These are phyloP conservation scores for Delitschia confertaspora DNA, from an alignment of 495 filamentous ascomycete genomes.

Conservation along the genomic window DNA sequence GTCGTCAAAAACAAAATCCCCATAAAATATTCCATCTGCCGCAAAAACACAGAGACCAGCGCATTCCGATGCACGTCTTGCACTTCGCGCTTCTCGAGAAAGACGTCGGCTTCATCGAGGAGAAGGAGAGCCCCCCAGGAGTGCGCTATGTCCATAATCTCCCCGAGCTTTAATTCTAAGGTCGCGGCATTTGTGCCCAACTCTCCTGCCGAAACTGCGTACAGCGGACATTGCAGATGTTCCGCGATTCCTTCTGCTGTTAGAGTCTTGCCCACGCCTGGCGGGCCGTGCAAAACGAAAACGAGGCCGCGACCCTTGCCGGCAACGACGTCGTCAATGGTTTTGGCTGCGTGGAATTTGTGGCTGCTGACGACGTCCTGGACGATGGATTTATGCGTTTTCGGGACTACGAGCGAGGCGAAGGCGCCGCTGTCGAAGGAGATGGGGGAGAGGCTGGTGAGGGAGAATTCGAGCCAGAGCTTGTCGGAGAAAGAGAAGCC, in stretches of 20 bases:
- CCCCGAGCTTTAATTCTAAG: constrained; percentile 70
- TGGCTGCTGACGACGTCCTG: constrained; percentile 72
- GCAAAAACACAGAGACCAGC: constrained; percentile 39
- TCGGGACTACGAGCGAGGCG: constrained; percentile 63
- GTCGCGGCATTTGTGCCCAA: constrained; percentile 70
- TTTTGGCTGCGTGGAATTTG: constrained; percentile 70
- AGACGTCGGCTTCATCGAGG: constrained; percentile 42
- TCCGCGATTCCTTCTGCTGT: constrained; percentile 84
- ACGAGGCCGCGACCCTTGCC: constrained; percentile 72
- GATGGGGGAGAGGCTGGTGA: constrained; percentile 75
- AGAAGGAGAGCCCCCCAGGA: constrained; percentile 64
- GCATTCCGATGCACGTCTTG: constrained; percentile 41
- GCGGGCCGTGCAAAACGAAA: constrained; percentile 69
- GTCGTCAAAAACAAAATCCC: constrained; percentile 75
- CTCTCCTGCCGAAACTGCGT: constrained; percentile 77
- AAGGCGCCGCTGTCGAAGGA: constrained; percentile 78
- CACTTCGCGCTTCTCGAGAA: constrained; percentile 38
- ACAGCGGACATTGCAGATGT: constrained; percentile 70
- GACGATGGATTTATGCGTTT: constrained; percentile 71
- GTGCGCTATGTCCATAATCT: constrained; percentile 80
- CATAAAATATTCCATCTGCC: constrained; percentile 60
- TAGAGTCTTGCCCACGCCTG: constrained; percentile 81
- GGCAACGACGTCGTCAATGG: constrained; percentile 75
- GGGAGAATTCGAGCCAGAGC: constrained; percentile 82
- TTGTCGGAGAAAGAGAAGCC: constrained; percentile 91